Evolutionary conservation across 192 early-diverging fungal species (phyloP).

Genomic region (Globomyces pollinis-pini): DNA sequence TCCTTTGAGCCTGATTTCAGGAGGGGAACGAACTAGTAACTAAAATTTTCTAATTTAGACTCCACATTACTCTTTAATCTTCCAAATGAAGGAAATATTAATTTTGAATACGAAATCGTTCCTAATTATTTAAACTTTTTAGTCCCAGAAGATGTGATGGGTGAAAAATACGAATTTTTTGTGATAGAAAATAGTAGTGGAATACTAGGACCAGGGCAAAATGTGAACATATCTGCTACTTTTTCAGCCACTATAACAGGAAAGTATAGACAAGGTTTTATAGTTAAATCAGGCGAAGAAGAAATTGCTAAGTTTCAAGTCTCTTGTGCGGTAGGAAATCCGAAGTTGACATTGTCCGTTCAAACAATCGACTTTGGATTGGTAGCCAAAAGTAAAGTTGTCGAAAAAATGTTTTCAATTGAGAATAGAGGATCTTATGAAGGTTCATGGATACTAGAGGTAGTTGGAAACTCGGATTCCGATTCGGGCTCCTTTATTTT

Average conservation of each 20-base stretch:
- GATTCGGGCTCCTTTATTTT: slow-evolving; percentile 21
- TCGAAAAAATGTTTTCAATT: slow-evolving; percentile 28
- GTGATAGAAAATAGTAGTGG: slow-evolving; percentile 16
- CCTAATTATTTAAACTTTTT: slow-evolving; percentile 20
- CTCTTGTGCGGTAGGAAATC: slow-evolving; percentile 42
- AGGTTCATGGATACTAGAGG: slow-evolving; percentile 41
- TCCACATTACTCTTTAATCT: slow-evolving; percentile 42
- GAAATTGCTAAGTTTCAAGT: slow-evolving; percentile 43
- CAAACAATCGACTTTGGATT: slow-evolving; percentile 47
- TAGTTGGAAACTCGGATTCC: slow-evolving; percentile 6
- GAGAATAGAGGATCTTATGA: slow-evolving; percentile 42
- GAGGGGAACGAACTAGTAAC: slow-evolving; percentile 32
- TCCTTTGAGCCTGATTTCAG: slow-evolving; percentile 35
- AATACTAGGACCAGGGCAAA: slow-evolving; percentile 29
- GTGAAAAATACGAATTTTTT: slow-evolving; percentile 17
- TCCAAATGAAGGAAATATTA: slow-evolving; percentile 46
- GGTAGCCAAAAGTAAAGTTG: slow-evolving; percentile 27
- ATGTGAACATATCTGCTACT: slow-evolving; percentile 36
- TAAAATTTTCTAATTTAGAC: too few species aligned
- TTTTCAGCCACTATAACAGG: slow-evolving; percentile 32
- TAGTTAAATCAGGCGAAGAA: slow-evolving; percentile 40
- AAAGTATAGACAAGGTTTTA: slow-evolving; percentile 41
- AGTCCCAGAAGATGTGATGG: slow-evolving; percentile 18
- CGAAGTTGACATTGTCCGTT: slow-evolving; percentile 30
- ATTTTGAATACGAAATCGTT: slow-evolving; percentile 37